Evolutionary conservation across 192 early-diverging fungal genomes (phyloP), one percentile per base, ranked within the genome.

Genomic region (Entophlyctis luteolus): DNA sequence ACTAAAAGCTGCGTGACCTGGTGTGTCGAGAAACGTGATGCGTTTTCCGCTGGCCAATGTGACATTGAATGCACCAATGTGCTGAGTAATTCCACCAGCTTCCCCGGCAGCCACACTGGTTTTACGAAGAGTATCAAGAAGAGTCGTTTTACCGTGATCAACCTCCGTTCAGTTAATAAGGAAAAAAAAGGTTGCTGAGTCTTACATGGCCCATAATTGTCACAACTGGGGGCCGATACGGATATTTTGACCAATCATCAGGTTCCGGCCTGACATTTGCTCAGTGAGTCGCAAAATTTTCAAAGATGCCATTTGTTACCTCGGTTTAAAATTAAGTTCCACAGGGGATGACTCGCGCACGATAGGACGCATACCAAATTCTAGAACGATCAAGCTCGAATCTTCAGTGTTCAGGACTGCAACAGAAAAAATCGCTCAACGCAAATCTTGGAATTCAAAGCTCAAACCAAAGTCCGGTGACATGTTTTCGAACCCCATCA

Each of bases 51-150:
- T 87, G 16, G 89, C 84, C 20, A 91, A 74, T 5, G 76, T 32
- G 0, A 91, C 87, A 6, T 89, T 91, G 74, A 98, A 98, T 25
- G 94, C 94, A 59, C 96, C 96, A 77, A 98, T 98, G 70, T 98
- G 96, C 77, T 98, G 96, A 0, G 96, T 98, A 52, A 98, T 98
- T 10, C 96, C 96, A 37, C 96, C 96, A 2, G 90, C 90, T 77
- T 98, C 96, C 6, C 86, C 84, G n/a, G 89, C 90, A 18, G 92
- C 93, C 3, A 98, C 90, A 0, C 90, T 89, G 0, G 93, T 93
- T 72, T 91, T 91, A 48, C 96, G 86, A 32, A 98, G 78, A 0
- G 93, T 84, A 72, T 98, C 96, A 39, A 98, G 72, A 6, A 98
- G 80, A 0, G 96, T 96, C 4, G 96, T 98, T 72, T 98, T 98